These are phyloP conservation scores for Kluyveromyces dobzhanskii DNA, from an alignment of 805 yeast species.

Conservation along the genomic window DNA sequence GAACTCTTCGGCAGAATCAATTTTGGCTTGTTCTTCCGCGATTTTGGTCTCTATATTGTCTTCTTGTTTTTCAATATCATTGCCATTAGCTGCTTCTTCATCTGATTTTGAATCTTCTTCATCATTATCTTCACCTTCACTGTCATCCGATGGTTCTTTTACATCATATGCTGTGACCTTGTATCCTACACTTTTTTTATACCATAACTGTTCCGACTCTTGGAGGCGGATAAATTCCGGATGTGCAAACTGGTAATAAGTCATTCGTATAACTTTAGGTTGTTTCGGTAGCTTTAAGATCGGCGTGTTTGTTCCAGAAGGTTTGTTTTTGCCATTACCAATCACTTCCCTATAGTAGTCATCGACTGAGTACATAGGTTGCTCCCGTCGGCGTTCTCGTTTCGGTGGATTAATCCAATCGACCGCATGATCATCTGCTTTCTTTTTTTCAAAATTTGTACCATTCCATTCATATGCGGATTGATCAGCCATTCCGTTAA, in stretches of 20 bases:
- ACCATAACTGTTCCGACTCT: constrained; percentile 57
- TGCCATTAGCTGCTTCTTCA: constrained; percentile 6
- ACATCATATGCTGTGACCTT: constrained; percentile 53
- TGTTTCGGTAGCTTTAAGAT: constrained; percentile 42
- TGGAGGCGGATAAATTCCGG: constrained; percentile 43
- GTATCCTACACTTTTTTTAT: constrained; percentile 50
- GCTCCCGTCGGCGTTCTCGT: constrained; percentile 58
- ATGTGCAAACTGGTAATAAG: constrained; percentile 70
- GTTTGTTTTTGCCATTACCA: constrained; percentile 15
- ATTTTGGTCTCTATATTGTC: constrained; percentile 10
- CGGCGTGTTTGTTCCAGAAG: constrained; percentile 30
- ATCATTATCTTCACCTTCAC: constrained; percentile 2
- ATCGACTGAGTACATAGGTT: constrained; percentile 69
- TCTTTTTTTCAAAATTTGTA: constrained; percentile 43
- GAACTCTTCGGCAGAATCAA: constrained; percentile 49
- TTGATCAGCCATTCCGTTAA: constrained; percentile 61
- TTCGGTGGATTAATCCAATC: constrained; percentile 65
- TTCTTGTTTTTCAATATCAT: constrained; percentile 8
- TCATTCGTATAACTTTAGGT: constrained; percentile 56
- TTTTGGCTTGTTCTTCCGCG: constrained; percentile 41
- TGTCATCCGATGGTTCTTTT: constrained; percentile 44
- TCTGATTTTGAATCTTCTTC: constrained; percentile 9
- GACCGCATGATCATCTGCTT: constrained; percentile 30
- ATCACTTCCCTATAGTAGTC: constrained; percentile 68
- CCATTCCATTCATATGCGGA: constrained; percentile 98